Evolutionary conservation across 1,139 yeast genomes (phyloP).

Genomic region (Hansenula sp.): DNA sequence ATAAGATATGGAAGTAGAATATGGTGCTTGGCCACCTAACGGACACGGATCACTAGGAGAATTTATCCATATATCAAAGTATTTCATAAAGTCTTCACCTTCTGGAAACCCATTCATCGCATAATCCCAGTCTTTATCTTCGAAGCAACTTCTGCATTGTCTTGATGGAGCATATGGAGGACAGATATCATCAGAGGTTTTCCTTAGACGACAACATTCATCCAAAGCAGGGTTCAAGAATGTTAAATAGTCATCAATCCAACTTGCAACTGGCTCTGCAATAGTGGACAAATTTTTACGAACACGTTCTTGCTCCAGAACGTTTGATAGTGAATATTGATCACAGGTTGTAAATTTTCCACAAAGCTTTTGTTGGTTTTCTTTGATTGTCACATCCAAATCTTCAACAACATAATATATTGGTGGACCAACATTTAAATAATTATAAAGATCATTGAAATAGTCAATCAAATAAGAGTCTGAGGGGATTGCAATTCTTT

Average conservation of each 20-base stretch:
- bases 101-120: conserved; percentile 84
- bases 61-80: conserved; percentile 76
- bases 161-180: conserved; percentile 65
- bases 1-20: conserved; percentile 53
- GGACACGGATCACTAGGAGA: conserved; percentile 91
- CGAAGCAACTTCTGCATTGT: conserved; percentile 69
- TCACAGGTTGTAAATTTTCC: conserved; percentile 86
- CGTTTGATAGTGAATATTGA: conserved; percentile 70
- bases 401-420: conserved; percentile 74
- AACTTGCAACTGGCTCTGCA: conserved; percentile 78
- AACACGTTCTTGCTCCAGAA: conserved; percentile 82
- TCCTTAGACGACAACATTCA: conserved; percentile 75
- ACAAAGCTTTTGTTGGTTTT: conserved; percentile 69
- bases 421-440: conserved; percentile 88
- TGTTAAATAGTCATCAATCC: conserved; percentile 87
- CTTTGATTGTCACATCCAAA: conserved; percentile 55
- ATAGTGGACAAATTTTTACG: conserved; percentile 61
- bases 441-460: conserved; percentile 69
- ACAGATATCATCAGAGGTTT: conserved; percentile 52
- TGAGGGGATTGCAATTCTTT: conserved; percentile 78
- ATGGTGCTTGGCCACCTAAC: conserved; percentile 93
- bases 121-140: conserved; percentile 57
- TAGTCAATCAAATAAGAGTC: conserved; percentile 79
- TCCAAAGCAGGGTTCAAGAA: conserved; percentile 86
- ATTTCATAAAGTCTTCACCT: conserved; percentile 67